Base-by-base conservation (phyloP, 2,329 filamentous ascomycete genomes). In the Ophidiomyces ophidiicola region DNA sequence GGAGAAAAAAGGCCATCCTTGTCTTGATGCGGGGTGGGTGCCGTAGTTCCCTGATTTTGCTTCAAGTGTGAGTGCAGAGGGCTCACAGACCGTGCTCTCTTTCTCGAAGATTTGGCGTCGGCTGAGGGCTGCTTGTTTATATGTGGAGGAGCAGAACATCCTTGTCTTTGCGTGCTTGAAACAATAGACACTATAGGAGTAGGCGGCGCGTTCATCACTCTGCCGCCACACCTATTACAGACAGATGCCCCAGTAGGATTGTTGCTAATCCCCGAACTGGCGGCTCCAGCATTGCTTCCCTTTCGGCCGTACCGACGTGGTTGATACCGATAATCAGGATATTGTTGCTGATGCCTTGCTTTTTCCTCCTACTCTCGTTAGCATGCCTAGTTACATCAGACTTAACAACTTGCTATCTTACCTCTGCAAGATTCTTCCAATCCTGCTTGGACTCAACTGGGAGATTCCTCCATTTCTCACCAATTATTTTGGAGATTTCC, bases 401-500 rank as follows among this genome's bases (percentile, higher is more conserved):
- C 4, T 21, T 8, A 18, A 39, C 4, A 4, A 18, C 23, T 24
- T 14, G 19, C 6, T 24, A 32, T 41, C 60, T 49, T 62, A 80
- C 82, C 63, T 92, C 85, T 44, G 90, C 90, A 41, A 93, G 72
- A 44, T 72, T 71, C 60, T 90, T 93, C 90, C 90, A 98, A 57
- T 79, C 73, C 47, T 78, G 74, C 62, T 93, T 93, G 42, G 78
- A 71, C 38, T 82, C 75, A 17, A 80, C 71, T 3, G 77, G 64
- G 54, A 92, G 78, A 41, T 77, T 72, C 53, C 80, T 78, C 90
- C 90, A 98, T 72, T 87, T 80, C 58, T 85, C 76, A 37, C 88
- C 88, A 50, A 96, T 93, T 51, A 96, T 92, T 63, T 94, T 94
- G 48, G 88, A 94, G 51, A 96, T 93, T 37, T 94, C 85, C 2